These are phyloP conservation scores for Aspergillus egyptiacus DNA, from an alignment of 495 filamentous ascomycete genomes.

Conservation along the genomic window DNA sequence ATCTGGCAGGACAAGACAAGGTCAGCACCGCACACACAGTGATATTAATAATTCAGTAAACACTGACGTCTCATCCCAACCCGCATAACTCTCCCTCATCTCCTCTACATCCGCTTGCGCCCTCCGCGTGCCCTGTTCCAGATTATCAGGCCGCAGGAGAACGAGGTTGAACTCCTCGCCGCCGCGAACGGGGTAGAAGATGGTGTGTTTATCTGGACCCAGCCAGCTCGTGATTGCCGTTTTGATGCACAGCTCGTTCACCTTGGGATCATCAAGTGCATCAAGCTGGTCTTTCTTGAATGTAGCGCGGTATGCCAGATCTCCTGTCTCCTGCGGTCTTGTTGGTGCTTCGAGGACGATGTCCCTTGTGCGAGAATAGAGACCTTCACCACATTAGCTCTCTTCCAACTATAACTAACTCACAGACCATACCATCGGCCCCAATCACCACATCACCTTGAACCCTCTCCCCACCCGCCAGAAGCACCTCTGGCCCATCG, in stretches of 20 bases:
- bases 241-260: slow-evolving; percentile 6
- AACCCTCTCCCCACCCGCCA: slow-evolving; percentile 6
- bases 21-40: too few species aligned
- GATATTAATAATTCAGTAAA: neutral
- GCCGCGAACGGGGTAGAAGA: slow-evolving; percentile 53
- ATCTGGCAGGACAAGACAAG: too few species aligned
- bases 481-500: neutral
- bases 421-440: slow-evolving; percentile 15
- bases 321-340: slow-evolving; percentile 48
- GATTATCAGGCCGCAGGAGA: slow-evolving; percentile 56
- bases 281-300: slow-evolving; percentile 10
- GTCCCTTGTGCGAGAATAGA: slow-evolving; percentile 37
- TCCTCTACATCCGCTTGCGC: slow-evolving; percentile 9
- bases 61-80: slow-evolving; percentile 15
- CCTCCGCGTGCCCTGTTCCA: slow-evolving; percentile 28
- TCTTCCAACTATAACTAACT: too few species aligned
- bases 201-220: slow-evolving; percentile 52
- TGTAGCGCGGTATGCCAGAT: slow-evolving; percentile 56
- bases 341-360: slow-evolving; percentile 31
- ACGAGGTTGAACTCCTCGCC: slow-evolving; percentile 58
- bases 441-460: slow-evolving; percentile 12
- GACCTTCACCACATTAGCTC: slow-evolving; percentile 30
- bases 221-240: slow-evolving; percentile 43
- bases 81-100: slow-evolving; percentile 10
- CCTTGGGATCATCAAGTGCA: slow-evolving; percentile 7